These are phyloP conservation scores for Helicocarpus griseus DNA, from an alignment of 2,329 filamentous ascomycete genomes.

Conservation along the genomic window DNA sequence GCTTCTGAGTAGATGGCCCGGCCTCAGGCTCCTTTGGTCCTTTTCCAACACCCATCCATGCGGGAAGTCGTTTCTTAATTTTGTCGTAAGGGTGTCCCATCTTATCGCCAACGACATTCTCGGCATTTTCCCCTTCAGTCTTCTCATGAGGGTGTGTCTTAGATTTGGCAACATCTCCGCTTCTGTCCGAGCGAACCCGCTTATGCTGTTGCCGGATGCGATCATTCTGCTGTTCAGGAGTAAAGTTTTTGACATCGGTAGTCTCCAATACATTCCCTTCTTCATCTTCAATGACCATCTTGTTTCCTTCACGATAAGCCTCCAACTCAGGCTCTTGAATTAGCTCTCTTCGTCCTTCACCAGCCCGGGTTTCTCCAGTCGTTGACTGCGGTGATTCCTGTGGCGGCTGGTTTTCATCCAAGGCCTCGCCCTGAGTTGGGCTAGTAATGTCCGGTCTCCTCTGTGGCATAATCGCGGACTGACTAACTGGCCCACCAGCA, in stretches of 20 bases:
- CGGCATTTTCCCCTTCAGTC: slow-evolving; percentile 34
- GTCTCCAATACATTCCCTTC: slow-evolving; percentile 78
- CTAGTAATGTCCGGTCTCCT: slow-evolving; percentile 22
- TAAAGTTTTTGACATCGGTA: slow-evolving; percentile 38
- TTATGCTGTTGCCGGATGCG: slow-evolving; percentile 44
- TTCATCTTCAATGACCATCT: slow-evolving; percentile 73
- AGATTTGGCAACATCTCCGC: slow-evolving; percentile 39
- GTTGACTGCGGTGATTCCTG: background rate
- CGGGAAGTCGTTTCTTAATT: slow-evolving; percentile 40
- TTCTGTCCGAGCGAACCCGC: slow-evolving; percentile 44
- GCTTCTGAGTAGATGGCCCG: slow-evolving; percentile 12
- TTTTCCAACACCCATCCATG: slow-evolving; percentile 36
- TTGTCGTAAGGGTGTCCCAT: slow-evolving; percentile 22
- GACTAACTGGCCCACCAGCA: slow-evolving; percentile 76
- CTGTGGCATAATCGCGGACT: slow-evolving; percentile 77
- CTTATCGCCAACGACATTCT: slow-evolving; percentile 27
- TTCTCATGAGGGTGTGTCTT: slow-evolving; percentile 33
- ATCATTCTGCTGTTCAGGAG: slow-evolving; percentile 51
- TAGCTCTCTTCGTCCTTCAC: slow-evolving; percentile 29
- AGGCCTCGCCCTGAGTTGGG: slow-evolving; percentile 13
- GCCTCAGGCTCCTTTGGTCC: slow-evolving; percentile 20
- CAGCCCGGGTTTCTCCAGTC: slow-evolving; percentile 14
- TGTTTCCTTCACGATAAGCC: slow-evolving; percentile 68
- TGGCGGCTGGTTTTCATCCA: slow-evolving; percentile 19
- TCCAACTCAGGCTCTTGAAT: slow-evolving; percentile 43